These are phyloP conservation scores for Ophiosphaerella narmari DNA, from an alignment of 2,329 filamentous ascomycete species.

Conservation along the genomic window DNA sequence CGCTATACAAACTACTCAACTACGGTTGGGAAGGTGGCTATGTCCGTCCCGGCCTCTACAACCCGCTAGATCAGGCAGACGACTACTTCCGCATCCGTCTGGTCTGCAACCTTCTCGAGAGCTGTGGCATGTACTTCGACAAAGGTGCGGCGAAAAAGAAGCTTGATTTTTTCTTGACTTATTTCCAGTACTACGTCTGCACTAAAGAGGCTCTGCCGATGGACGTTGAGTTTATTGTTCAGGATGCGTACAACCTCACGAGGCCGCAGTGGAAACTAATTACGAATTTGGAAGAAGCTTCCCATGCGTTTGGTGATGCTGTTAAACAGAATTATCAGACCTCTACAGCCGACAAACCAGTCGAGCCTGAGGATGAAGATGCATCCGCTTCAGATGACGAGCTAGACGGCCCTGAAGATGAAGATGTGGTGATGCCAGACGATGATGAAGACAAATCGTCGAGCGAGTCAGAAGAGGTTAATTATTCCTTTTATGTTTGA, in stretches of 20 bases:
- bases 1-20: slow-evolving; percentile 89
- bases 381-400: slow-evolving; percentile 78
- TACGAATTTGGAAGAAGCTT: slow-evolving; percentile 79
- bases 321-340: slow-evolving; percentile 87
- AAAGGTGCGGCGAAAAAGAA: slow-evolving; percentile 94
- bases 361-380: slow-evolving; percentile 73
- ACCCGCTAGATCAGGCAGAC: slow-evolving; percentile 82
- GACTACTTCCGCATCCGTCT: slow-evolving; percentile 96
- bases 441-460: slow-evolving; percentile 59
- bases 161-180: slow-evolving; percentile 94
- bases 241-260: slow-evolving; percentile 84
- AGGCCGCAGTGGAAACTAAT: slow-evolving; percentile 93
- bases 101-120: slow-evolving; percentile 87
- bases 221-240: slow-evolving; percentile 96
- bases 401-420: slow-evolving; percentile 56
- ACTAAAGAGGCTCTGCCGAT: slow-evolving; percentile 89
- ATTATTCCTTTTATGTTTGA: slow-evolving; percentile 2
- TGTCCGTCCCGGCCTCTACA: slow-evolving; percentile 76
- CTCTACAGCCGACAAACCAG: slow-evolving; percentile 69
- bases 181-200: slow-evolving; percentile 95
- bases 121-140: slow-evolving; percentile 94
- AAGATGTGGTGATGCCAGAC: slow-evolving; percentile 49
- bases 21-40: slow-evolving; percentile 86
- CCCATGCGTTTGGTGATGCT: slow-evolving; percentile 82
- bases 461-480: slow-evolving; percentile 60